Conservation (phyloP, 768 basidiomycete species). For the Leccinum ochraceum region DNA sequence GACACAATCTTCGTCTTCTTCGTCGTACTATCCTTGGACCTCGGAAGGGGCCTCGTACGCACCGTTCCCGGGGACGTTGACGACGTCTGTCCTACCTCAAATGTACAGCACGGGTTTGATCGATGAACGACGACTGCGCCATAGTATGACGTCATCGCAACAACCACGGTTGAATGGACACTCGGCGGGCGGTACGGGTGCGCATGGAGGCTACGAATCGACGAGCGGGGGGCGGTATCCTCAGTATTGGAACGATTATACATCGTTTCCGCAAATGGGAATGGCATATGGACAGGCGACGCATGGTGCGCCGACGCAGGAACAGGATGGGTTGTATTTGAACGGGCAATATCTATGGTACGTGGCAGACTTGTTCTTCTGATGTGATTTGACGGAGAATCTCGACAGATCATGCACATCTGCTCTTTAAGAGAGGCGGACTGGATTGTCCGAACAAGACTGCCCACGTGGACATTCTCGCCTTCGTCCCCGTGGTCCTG, state of each 20-base stretch:
- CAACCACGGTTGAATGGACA: conserved; percentile 21
- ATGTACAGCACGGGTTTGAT: conserved; percentile 73
- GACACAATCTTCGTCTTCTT: conserved; percentile 23
- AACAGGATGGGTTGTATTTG: conserved; percentile 27
- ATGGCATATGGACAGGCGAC: conserved; percentile 36
- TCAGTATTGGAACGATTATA: conserved; percentile 59
- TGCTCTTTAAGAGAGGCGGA: not conserved
- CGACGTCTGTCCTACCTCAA: conserved; percentile 74
- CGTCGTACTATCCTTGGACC: conserved; percentile 51
- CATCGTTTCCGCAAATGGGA: conserved; percentile 50
- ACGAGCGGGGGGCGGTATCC: conserved; percentile 40
- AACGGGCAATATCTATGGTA: conserved; percentile 33
- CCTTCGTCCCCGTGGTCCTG: not conserved
- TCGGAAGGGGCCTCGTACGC: conserved; percentile 31
- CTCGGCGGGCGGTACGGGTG: conserved; percentile 10
- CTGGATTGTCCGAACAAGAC: not conserved
- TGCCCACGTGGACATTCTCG: not conserved
- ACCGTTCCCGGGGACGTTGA: conserved; percentile 50
- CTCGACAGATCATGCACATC: conserved; percentile 9
- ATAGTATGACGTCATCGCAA: conserved; percentile 16
- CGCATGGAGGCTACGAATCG: conserved; percentile 23
- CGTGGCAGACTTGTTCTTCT: conserved; percentile 6
- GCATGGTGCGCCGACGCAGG: conserved; percentile 10
- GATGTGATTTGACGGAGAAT: conserved; percentile 1
- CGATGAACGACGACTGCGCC: conserved; percentile 44